Percentiles rank a stretch among this genome's conserved stretches.
Conservation (phyloP, 2,329 filamentous ascomycete species). For the Gaeumannomyces tritici region DNA sequence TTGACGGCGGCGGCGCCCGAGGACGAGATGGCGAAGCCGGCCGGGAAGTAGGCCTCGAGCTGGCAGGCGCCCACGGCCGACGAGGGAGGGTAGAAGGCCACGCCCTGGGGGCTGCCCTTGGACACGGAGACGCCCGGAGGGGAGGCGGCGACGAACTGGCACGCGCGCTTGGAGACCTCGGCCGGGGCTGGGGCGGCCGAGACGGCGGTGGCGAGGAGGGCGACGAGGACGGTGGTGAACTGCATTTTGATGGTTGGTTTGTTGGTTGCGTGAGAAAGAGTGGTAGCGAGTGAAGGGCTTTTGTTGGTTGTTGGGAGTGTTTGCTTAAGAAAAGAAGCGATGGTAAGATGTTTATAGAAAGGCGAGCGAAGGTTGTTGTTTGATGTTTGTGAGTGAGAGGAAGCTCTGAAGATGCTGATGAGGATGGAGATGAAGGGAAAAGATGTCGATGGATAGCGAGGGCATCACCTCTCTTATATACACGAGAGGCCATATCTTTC, state of each 20-base stretch:
- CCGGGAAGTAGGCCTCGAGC: slow-evolving; percentile 17
- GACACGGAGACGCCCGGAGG: slow-evolving; percentile 3
- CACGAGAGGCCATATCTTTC: background rate
- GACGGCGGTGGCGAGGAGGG: slow-evolving; percentile 7
- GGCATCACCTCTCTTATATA: background rate
- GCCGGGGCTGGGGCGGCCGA: slow-evolving; percentile 3
- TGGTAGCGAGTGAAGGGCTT: background rate
- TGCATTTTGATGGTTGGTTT: slow-evolving; percentile 15
- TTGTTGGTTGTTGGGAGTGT: slow-evolving; percentile 2
- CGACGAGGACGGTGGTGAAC: slow-evolving; percentile 12
- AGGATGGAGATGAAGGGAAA: background rate
- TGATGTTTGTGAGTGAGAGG: background rate
- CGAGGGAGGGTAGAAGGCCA: slow-evolving; percentile 12
- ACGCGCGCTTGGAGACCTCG: slow-evolving; percentile 7
- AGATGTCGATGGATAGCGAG: background rate
- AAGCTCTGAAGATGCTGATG: slow-evolving; percentile 1
- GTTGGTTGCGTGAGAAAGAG: background rate
- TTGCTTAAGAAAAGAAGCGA: slow-evolving; percentile 12
- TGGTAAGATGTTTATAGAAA: slow-evolving; percentile 10
- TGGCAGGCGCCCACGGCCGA: slow-evolving; percentile 14
- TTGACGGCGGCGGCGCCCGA: slow-evolving; percentile 9
- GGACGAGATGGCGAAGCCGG: slow-evolving; percentile 12
- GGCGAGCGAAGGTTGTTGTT: background rate
- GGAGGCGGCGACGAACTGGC: slow-evolving; percentile 2
- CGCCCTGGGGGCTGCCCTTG: slow-evolving; percentile 6